These are phyloP conservation scores for Triticum urartu DNA, from an alignment of 176 grass and related monocot species.

Conservation along the genomic window DNA sequence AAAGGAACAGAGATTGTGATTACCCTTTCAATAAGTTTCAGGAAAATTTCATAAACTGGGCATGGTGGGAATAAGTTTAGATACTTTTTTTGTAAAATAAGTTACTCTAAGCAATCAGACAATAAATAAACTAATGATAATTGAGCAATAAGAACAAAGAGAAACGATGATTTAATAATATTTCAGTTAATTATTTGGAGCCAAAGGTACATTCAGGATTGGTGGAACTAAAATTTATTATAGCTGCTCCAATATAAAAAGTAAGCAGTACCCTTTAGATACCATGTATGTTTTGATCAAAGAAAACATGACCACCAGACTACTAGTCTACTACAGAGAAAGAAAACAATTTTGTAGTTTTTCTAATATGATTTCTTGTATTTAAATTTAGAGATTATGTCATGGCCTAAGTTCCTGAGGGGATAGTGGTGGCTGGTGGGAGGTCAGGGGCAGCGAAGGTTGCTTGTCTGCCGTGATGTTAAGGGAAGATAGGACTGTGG, in stretches of 20 bases:
- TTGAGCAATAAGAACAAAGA: not conserved
- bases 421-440: too few species aligned
- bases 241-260: conserved; percentile 3
- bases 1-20: not conserved
- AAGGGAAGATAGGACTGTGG: too few species aligned
- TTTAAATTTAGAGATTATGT: not conserved
- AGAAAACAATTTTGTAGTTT: not conserved
- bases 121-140: not conserved
- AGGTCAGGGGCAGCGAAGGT: too few species aligned
- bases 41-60: not conserved
- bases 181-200: conserved; percentile 6
- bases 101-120: not conserved
- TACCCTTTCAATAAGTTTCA: not conserved
- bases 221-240: not conserved
- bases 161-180: not conserved
- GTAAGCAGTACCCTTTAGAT: not conserved
- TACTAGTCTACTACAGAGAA: not conserved
- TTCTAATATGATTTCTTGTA: not conserved
- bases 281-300: not conserved
- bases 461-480: too few species aligned
- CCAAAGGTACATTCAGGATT: not conserved
- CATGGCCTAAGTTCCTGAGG: too few species aligned
- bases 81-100: not conserved
- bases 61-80: not conserved
- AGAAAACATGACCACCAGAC: not conserved